These are phyloP conservation scores for Remersonia thermophila DNA, from an alignment of 2,329 filamentous ascomycete species.

Conservation along the genomic window DNA sequence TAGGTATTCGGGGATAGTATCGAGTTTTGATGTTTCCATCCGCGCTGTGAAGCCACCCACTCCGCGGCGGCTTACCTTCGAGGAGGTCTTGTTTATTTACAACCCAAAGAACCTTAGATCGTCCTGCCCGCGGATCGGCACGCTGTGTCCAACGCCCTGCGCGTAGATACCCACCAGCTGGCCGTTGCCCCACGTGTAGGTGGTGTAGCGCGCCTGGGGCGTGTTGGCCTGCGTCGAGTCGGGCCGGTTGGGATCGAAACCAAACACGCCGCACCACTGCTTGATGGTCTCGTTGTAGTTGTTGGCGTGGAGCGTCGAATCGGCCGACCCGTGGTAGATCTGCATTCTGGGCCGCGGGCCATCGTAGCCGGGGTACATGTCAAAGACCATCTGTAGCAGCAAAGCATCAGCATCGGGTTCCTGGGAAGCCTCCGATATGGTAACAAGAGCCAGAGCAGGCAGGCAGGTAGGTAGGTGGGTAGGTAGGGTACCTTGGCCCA, in stretches of 20 bases:
- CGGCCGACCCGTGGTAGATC: conserved; percentile 43
- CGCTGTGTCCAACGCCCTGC: conserved; percentile 20
- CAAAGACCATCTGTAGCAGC: conserved; percentile 25
- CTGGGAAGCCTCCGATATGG: too few species aligned
- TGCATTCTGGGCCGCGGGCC: conserved; percentile 42
- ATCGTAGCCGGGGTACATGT: conserved; percentile 37
- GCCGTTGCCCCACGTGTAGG: conserved; percentile 15
- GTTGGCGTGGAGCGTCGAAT: conserved; percentile 36
- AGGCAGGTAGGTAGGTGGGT: too few species aligned
- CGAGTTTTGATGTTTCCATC: too few species aligned
- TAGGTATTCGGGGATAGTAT: too few species aligned
- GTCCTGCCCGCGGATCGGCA: conserved; percentile 18
- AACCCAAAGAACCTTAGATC: conserved; percentile 21
- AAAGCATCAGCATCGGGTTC: conserved; percentile 13
- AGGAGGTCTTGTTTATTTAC: too few species aligned
- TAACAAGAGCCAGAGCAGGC: too few species aligned
- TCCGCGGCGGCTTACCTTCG: too few species aligned
- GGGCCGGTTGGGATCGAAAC: conserved; percentile 20
- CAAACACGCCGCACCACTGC: conserved; percentile 41
- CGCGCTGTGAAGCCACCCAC: too few species aligned
- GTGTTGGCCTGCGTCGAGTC: conserved; percentile 18
- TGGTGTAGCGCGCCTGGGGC: conserved; percentile 17
- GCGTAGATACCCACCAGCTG: conserved; percentile 20
- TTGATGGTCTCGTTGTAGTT: conserved; percentile 44
- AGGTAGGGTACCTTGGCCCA: conserved; percentile 35